phyloP scores from a whole-genome alignment of 176 grass and related monocot genomes.

The Carex scoparia region DNA sequence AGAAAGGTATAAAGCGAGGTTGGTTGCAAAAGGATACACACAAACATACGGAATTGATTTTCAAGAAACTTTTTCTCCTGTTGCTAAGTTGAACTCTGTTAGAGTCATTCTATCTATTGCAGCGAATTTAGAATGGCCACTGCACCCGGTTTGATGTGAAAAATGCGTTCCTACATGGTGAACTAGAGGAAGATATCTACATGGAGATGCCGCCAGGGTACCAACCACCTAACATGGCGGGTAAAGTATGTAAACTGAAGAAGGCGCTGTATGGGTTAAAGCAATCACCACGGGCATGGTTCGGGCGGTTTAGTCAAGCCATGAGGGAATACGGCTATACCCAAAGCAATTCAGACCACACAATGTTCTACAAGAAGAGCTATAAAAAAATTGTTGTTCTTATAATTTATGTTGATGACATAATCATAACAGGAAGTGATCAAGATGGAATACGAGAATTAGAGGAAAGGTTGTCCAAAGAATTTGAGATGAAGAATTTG shows the following conservation, averaged over 20 bases:
- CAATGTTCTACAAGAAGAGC: neutral
- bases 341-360: neutral
- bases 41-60: neutral
- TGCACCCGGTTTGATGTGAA: neutral
- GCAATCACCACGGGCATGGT: neutral
- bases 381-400: neutral
- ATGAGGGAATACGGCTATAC: neutral
- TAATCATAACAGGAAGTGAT: neutral
- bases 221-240: neutral
- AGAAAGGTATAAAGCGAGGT: neutral
- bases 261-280: neutral
- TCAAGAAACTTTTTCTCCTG: neutral
- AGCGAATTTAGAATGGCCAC: neutral
- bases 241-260: neutral
- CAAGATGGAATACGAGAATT: neutral
- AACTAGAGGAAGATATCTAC: neutral
- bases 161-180: neutral
- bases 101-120: neutral
- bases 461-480: neutral
- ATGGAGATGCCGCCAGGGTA: neutral
- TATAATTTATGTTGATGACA: neutral
- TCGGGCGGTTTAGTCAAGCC: neutral
- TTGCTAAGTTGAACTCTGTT: no score
- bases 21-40: neutral
- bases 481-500: neutral